Percentiles rank a stretch among this genome's conserved stretches.
Evolutionary conservation across 169 alveolate genomes (phyloP).

Genomic region (Cryptosporidium parvum): DNA sequence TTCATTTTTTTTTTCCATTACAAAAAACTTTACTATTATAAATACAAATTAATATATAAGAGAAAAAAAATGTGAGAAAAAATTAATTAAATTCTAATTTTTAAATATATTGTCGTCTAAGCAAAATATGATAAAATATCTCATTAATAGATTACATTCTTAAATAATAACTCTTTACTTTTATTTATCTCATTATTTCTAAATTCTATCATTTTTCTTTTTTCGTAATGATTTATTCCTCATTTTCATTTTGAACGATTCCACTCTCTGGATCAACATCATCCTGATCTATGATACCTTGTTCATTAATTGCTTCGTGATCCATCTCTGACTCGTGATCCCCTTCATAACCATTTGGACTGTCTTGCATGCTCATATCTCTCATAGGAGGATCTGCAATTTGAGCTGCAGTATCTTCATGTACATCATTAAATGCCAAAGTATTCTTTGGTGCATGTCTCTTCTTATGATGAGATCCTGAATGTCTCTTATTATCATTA

Average conservation of each 20-base stretch:
- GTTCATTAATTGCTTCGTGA: conserved; percentile 14
- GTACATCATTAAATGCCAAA: conserved; percentile 65
- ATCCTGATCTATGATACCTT: conserved; percentile 39
- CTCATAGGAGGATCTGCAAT: conserved; percentile 48
- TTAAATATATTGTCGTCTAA: conserved; percentile 32
- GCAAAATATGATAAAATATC: background rate
- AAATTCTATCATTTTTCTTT: background rate
- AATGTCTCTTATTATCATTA: conserved; percentile 76
- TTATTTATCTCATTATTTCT: background rate
- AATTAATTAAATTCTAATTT: conserved; percentile 26
- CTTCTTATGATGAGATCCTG: conserved; percentile 24
- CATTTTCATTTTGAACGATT: conserved; percentile 21
- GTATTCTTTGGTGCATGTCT: conserved; percentile 35
- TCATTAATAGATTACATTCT: conserved; percentile 1
- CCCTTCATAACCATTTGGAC: conserved; percentile 51
- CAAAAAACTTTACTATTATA: too few relatives aligned
- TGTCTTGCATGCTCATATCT: conserved; percentile 46
- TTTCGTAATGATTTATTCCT: conserved; percentile 5
- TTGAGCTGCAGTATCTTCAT: conserved; percentile 58
- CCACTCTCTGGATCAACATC: conserved; percentile 63
- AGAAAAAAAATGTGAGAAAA: background rate
- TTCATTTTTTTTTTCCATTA: too few relatives aligned
- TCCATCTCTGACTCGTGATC: conserved; percentile 67
- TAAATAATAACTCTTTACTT: background rate
- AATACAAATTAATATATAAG: background rate